These are phyloP conservation scores for Elaphomyces granulatus DNA, from an alignment of 495 filamentous ascomycete species.

Conservation along the genomic window DNA sequence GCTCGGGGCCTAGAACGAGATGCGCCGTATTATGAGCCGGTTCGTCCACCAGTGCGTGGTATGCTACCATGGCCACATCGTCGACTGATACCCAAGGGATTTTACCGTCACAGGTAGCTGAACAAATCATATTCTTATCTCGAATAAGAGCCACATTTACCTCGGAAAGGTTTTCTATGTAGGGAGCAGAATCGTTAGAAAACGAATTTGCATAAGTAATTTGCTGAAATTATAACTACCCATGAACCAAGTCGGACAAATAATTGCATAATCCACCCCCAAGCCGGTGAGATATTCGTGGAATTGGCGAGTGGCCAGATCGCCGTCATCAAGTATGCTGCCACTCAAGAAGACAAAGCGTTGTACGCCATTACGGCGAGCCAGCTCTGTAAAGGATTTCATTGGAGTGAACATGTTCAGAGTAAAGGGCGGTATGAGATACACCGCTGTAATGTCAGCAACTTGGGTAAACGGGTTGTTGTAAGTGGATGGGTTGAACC, in stretches of 20 bases:
- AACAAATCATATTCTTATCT: background rate
- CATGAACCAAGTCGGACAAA: constrained; percentile 33
- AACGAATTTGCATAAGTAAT: no score
- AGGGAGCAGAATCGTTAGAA: no score
- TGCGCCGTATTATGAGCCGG: constrained; percentile 31
- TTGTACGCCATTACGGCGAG: constrained; percentile 17
- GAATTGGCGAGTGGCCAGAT: constrained; percentile 20
- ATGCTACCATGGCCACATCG: constrained; percentile 9
- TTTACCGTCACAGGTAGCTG: background rate
- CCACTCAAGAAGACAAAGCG: constrained; percentile 33
- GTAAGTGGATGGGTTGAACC: background rate
- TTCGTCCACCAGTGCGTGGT: constrained; percentile 24
- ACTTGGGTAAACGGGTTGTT: background rate
- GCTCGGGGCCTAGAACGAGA: constrained; percentile 30
- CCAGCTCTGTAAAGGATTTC: constrained; percentile 18
- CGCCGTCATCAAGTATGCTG: constrained; percentile 21
- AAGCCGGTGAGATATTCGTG: constrained; percentile 1
- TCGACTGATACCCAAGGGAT: background rate
- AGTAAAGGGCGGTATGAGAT: constrained; percentile 15
- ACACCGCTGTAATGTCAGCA: background rate
- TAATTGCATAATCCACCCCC: constrained; percentile 27
- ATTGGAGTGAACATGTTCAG: constrained; percentile 15
- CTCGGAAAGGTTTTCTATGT: constrained; percentile 8
- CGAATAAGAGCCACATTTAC: background rate
- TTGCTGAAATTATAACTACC: no score